Evolutionary conservation across 495 filamentous ascomycete genomes (phyloP), one percentile per base, ranked within the genome.

Genomic region (Tuber microsphaerosporum): DNA sequence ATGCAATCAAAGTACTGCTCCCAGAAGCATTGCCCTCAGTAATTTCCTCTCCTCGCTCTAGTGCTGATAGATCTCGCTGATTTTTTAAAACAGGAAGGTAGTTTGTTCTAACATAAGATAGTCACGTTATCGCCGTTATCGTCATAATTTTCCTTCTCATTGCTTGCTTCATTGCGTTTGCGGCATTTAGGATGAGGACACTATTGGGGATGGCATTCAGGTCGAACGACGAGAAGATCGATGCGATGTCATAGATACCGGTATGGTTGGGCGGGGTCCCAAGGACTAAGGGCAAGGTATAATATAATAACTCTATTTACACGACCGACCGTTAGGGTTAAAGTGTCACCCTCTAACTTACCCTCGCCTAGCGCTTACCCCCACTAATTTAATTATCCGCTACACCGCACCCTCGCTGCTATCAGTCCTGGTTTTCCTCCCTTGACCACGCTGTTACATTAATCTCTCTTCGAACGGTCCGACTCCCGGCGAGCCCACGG

Each of bases 111-210:
- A 65, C 56, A 65, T 14, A 8, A 34, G 56, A 68, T 37, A 79
- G 77, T 70, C 37, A 79, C 77, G 77, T 79, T 61, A 79, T 79
- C 48, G 77, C 77, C n/a, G 44, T 79, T 22, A 79, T 79, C n/a
- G 77, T 79, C 41, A 79, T 79, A 31, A 72, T 72, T 6, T 79
- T 79, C 46, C 77, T 79, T 17, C 39, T 45, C 19, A 26, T 79
- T 71, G 77, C 76, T n/a, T 79, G 77, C 37, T n/a, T 79, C 17
- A 77, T 73, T 39, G 77, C 77, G 17, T 79, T 75, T 56, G 72
- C 73, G 20, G 78, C 77, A 7, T 79, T 72, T 42, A 79, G 78
- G 65, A 65, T 79, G 17, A 73, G 77, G 10, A 71, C 61, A 34
- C 76, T 79, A 9, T 61, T 79, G 45, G 71, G 65, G 31, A 72